These are phyloP conservation scores for Tolypocladium tundrense DNA, from an alignment of 2,329 filamentous ascomycete genomes.

Conservation along the genomic window DNA sequence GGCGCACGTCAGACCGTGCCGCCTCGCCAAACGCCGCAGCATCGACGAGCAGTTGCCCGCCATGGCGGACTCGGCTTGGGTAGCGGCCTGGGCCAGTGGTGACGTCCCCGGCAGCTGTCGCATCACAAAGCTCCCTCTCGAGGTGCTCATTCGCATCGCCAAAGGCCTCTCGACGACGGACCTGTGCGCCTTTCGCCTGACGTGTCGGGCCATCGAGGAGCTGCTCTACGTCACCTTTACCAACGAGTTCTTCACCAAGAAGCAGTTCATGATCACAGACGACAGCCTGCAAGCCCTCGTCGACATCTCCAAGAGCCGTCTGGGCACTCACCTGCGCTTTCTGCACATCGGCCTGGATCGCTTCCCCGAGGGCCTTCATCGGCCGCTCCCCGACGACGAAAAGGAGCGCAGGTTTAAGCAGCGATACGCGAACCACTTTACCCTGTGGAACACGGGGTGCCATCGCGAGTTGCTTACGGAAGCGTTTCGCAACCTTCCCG, in stretches of 20 bases:
- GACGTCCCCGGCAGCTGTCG: conserved; percentile 5
- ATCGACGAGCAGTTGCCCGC: background rate
- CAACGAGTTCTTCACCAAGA: conserved; percentile 53
- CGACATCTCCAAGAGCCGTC: conserved; percentile 37
- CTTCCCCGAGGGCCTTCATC: conserved; percentile 7
- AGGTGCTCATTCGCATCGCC: conserved; percentile 48
- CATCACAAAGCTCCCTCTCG: conserved; percentile 37
- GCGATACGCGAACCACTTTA: conserved; percentile 11
- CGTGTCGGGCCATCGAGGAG: conserved; percentile 44
- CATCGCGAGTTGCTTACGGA: conserved; percentile 43
- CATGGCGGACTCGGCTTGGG: conserved; percentile 1
- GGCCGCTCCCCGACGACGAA: conserved; percentile 4
- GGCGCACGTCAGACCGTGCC: too few species aligned
- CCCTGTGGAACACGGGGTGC: conserved; percentile 30
- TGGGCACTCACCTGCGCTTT: conserved; percentile 26
- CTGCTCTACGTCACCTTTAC: conserved; percentile 45
- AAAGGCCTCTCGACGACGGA: conserved; percentile 43
- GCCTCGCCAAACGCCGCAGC: background rate
- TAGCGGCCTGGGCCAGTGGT: background rate
- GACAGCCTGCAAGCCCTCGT: conserved; percentile 44
- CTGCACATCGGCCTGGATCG: conserved; percentile 23
- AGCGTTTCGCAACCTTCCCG: conserved; percentile 43
- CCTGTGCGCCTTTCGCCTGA: conserved; percentile 41
- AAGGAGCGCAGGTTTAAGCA: conserved; percentile 8
- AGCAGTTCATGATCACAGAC: conserved; percentile 54